These are phyloP conservation scores for Coleophoma eucalyptorum DNA, from an alignment of 2,329 filamentous ascomycete species.

Conservation along the genomic window DNA sequence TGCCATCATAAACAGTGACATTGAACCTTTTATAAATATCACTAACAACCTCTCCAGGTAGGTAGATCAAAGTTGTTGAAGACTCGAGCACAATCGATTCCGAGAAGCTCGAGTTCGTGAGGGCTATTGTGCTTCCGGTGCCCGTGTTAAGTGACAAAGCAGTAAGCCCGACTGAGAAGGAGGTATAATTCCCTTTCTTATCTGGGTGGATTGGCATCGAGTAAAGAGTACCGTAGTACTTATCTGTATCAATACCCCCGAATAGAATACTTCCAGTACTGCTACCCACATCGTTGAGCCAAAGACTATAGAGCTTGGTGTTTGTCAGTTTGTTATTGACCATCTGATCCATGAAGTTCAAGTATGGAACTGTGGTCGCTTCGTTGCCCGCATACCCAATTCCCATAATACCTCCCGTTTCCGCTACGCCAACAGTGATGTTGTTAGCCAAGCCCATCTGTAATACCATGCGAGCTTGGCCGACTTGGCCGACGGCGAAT, in stretches of 20 bases:
- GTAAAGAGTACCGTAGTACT: slow-evolving; percentile 62
- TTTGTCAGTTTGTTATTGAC: slow-evolving; percentile 57
- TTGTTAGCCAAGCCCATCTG: slow-evolving; percentile 31
- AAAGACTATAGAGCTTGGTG: slow-evolving; percentile 65
- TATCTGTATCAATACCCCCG: slow-evolving; percentile 74
- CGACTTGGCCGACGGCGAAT: slow-evolving; percentile 26
- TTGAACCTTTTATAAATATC: no score
- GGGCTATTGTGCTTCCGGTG: no score
- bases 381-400: slow-evolving; percentile 31
- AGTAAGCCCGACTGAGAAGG: slow-evolving; percentile 35
- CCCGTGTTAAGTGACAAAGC: slow-evolving; percentile 31
- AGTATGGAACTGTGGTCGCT: slow-evolving; percentile 31
- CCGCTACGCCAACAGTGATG: slow-evolving; percentile 12
- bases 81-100: no score
- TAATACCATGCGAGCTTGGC: slow-evolving; percentile 15
- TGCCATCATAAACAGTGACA: no score
- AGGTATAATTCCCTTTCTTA: slow-evolving; percentile 38
- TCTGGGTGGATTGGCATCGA: slow-evolving; percentile 50
- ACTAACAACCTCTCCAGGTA: no score
- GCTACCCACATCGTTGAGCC: slow-evolving; percentile 52
- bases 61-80: no score
- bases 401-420: slow-evolving; percentile 29
- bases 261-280: slow-evolving; percentile 71
- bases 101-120: no score
- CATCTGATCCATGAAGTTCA: slow-evolving; percentile 63